Conservation (phyloP, 192 early-diverging fungal species). For the Coemansia sp. region DNA sequence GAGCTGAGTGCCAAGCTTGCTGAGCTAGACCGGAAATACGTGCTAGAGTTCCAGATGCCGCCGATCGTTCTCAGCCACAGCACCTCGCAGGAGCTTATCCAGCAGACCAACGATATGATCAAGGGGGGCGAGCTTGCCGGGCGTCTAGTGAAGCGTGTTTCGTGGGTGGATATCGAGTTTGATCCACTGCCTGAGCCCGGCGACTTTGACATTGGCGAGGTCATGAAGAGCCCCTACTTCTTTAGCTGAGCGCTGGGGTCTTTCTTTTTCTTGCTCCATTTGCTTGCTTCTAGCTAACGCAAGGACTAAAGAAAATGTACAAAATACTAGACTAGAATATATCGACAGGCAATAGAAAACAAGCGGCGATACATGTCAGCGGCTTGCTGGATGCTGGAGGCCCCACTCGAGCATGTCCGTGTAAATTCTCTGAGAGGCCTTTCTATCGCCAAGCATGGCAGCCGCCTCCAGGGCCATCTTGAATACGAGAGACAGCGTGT, state of each 20-base stretch:
- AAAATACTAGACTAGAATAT: too few relatives aligned
- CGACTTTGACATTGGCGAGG: conserved; percentile 81
- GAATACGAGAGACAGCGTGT: conserved; percentile 22
- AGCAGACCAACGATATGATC: conserved; percentile 10
- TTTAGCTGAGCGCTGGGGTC: conserved; percentile 67
- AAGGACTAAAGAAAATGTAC: background rate
- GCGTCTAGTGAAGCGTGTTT: conserved; percentile 17
- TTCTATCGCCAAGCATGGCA: conserved; percentile 1
- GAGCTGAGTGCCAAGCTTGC: conserved; percentile 42
- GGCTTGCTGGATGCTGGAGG: conserved; percentile 1
- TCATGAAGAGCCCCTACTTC: conserved; percentile 86
- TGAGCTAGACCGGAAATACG: conserved; percentile 29
- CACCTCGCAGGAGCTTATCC: background rate
- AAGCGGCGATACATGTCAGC: background rate
- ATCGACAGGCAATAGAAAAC: too few relatives aligned
- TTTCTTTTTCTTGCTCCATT: background rate
- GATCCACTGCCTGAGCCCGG: conserved; percentile 79
- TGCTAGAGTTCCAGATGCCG: background rate
- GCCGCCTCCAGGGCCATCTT: conserved; percentile 41
- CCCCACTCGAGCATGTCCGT: conserved; percentile 36
- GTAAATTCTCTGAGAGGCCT: conserved; percentile 12
- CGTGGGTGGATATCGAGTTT: conserved; percentile 69
- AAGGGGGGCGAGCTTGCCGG: conserved; percentile 22
- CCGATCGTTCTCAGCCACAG: conserved; percentile 9
- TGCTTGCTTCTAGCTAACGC: background rate